Base-by-base conservation (phyloP, 208 protist species). In the Acanthamoeba lenticulata region DNA sequence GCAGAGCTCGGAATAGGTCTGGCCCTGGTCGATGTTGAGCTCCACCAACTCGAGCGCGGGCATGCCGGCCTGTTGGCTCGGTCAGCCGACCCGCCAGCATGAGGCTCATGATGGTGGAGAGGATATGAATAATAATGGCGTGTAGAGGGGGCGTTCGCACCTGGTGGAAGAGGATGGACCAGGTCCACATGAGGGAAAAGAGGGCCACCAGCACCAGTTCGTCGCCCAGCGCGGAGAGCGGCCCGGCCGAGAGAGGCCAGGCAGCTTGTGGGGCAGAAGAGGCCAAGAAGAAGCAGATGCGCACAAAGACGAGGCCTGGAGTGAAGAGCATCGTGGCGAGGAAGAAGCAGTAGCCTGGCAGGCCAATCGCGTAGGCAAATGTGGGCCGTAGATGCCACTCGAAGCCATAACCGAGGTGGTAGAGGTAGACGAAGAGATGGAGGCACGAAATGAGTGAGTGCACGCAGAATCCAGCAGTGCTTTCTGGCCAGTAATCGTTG, bases 291-390 rank as follows among this genome's bases (percentile, higher is more conserved):
- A 29, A 62, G 19, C 29, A 52, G 2, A 89, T 6, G 34, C 79
- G 79, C 1, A 57, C n/a, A 42, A 62, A 34, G 79, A 89, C 11
- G 45, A 62, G 38, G 38, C 42, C 45, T 15, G 79, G 38, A 27
- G 32, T 17, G 49, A 62, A 52, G 0, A 89, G 49, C 29, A 62
- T 7, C n/a, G 38, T 65, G 42, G 79, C 45, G 40, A 89, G 42
- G 79, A 89, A 89, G 79, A 89, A 62, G 79, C 45, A 89, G 79
- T 89, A 89, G 79, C 79, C 79, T 5, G 79, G 79, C 38, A 89
- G 79, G 15, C 45, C 79, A 1, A 57, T 29, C 15, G 19, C 7
- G 79, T 40, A 62, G 11, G 32, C 27, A 29, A 89, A 89, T 0
- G 5, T 1, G 1, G 45, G 42, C 21, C 19, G 45, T 7, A 65